Conservation (phyloP, 179 eudicot genomes). For the Pouteria campechiana region DNA sequence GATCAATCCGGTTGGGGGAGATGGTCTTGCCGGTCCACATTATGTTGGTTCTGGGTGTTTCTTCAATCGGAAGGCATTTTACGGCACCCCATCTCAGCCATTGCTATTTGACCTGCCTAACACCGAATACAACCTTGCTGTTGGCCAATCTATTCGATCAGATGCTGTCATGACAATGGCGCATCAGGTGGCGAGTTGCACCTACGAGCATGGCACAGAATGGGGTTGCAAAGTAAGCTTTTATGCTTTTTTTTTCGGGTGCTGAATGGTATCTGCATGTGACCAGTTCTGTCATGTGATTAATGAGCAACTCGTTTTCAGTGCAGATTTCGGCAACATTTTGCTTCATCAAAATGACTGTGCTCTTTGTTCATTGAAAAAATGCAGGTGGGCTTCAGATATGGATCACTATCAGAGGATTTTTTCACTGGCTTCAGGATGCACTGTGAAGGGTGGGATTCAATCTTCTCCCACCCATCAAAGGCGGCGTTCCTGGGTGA, state of each 20-base stretch:
- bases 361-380: too few species aligned
- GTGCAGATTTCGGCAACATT: too few species aligned
- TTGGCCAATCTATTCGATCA: conserved; percentile 22
- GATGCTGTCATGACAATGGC: conserved; percentile 22
- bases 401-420: conserved; percentile 76
- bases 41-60: conserved; percentile 75
- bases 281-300: too few species aligned
- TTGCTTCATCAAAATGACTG: too few species aligned
- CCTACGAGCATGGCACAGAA: conserved; percentile 27
- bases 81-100: conserved; percentile 42
- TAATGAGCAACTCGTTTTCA: too few species aligned
- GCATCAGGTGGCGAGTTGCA: conserved; percentile 37
- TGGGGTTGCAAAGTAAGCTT: conserved; percentile 64
- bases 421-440: conserved; percentile 42
- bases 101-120: conserved; percentile 26
- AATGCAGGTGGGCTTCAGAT: conserved; percentile 54
- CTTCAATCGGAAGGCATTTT: conserved; percentile 54
- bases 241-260: too few species aligned
- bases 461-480: conserved; percentile 39
- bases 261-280: too few species aligned
- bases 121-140: conserved; percentile 20
- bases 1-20: conserved; percentile 50
- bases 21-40: conserved; percentile 62
- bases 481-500: conserved; percentile 59
- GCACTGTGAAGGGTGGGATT: conserved; percentile 73